Base-by-base conservation (phyloP, 495 filamentous ascomycete genomes). In the Tuber borchii region DNA sequence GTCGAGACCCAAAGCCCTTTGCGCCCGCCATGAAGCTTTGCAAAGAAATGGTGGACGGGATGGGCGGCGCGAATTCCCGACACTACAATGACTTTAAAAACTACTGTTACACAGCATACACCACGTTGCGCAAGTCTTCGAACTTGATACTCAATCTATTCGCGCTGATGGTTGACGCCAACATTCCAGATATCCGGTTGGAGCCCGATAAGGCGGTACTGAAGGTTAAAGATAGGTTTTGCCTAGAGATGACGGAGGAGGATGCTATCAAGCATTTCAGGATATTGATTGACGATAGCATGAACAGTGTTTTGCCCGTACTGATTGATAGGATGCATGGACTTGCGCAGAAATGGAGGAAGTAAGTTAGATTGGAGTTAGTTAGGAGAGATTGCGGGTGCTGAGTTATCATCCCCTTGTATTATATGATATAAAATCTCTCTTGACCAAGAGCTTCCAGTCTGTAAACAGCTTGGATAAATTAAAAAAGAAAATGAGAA, bases 41-140 rank as follows among this genome's bases (percentile, higher is more conserved):
- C 84, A 93, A 93, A 80, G 95, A 99, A 82, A 99, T 99, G 95
- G 92, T 97, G 20, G 95, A 98, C 80, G 95, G 94, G 73, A 97
- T 99, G 95, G 95, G 95, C 74, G 94, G 96, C 10, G 86, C 89
- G 7, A 87, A 87, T 42, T 92, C 91, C 40, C 88, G 91, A 26
- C 89, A 97, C 70, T 98, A 97, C 82, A 84, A 89, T 20, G 88
- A 92, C 69, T 99, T 98, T 84, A 93, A 94, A 82, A 91, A 93
- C 80, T 96, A 97, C 84, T 97, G 94, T 84, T 97, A 96, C 84
- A 95, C 96, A 0, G 93, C 95, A 1, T 99, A 95, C 83, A 93
- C 92, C 22, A 93, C 95, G 31, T 86, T 99, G 43, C 89, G 95
- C 65, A 97, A 98, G 82, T 91, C 89, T 3, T 90, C 90, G 31